Evolutionary conservation across 371 early-diverging fungal species (phyloP).

Genomic region (Apophysomyces trapeziformis): DNA sequence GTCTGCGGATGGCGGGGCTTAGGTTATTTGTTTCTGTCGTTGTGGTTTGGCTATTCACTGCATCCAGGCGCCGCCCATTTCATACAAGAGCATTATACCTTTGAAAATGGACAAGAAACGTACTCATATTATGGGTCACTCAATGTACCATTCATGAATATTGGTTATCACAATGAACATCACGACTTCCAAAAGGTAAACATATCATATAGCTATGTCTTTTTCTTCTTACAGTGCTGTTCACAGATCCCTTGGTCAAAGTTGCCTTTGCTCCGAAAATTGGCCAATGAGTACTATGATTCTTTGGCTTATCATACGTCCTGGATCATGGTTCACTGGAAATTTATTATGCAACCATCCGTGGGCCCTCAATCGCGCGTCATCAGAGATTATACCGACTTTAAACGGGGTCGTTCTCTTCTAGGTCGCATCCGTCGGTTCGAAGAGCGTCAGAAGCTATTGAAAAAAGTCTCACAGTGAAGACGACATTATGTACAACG

Average conservation of each 20-base stretch:
- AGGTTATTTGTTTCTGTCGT: slow-evolving; percentile 75
- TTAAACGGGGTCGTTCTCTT: slow-evolving; percentile 66
- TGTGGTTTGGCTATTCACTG: slow-evolving; percentile 89
- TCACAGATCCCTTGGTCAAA: slow-evolving; percentile 87
- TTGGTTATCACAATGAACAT: slow-evolving; percentile 98
- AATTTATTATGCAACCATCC: slow-evolving; percentile 75
- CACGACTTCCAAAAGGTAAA: slow-evolving; percentile 88
- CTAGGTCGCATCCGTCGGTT: slow-evolving; percentile 36
- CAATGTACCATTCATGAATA: slow-evolving; percentile 85
- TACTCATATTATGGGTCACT: slow-evolving; percentile 96
- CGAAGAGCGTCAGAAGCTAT: slow-evolving; percentile 15
- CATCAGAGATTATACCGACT: slow-evolving; percentile 72
- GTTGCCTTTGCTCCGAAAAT: slow-evolving; percentile 77
- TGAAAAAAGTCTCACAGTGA: not conserved
- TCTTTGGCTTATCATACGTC: slow-evolving; percentile 84
- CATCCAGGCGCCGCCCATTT: slow-evolving; percentile 98
- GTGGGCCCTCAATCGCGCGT: slow-evolving; percentile 87
- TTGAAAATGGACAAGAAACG: slow-evolving; percentile 95
- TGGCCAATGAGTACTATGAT: slow-evolving; percentile 94
- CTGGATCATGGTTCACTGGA: slow-evolving; percentile 85
- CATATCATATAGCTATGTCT: not conserved
- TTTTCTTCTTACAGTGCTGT: not conserved
- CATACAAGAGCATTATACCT: slow-evolving; percentile 97
- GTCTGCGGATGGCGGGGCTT: slow-evolving; percentile 74
- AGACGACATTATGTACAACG: not conserved